Percentiles rank a stretch among this genome's conserved stretches.
Conservation (phyloP, 2,329 filamentous ascomycete species). For the Blastomyces silverae region DNA sequence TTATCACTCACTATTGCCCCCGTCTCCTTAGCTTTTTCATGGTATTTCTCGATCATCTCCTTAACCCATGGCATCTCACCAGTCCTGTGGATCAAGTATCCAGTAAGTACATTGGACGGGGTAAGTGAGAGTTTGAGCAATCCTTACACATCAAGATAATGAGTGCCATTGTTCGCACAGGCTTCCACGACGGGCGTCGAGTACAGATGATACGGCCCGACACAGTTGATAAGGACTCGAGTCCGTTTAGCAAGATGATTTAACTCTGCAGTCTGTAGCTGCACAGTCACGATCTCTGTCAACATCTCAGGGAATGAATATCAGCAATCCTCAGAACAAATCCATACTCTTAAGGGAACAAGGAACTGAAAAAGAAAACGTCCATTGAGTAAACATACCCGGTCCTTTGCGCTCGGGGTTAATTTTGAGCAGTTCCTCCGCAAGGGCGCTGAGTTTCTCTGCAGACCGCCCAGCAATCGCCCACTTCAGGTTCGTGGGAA, state of each 20-base stretch:
- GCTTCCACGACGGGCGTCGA: conserved; percentile 59
- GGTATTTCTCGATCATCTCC: conserved; percentile 56
- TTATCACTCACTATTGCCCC: conserved; percentile 50
- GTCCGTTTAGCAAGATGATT: conserved; percentile 49
- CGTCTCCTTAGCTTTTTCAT: conserved; percentile 53
- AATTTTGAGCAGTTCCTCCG: conserved; percentile 57
- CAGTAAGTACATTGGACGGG: neutral
- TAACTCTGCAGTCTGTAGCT: conserved; percentile 48
- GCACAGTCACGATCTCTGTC: conserved; percentile 41
- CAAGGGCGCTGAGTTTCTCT: conserved; percentile 63
- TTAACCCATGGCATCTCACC: conserved; percentile 60
- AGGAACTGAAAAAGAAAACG: neutral
- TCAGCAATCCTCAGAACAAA: neutral
- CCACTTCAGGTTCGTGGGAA: conserved; percentile 77
- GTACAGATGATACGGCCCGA: conserved; percentile 59
- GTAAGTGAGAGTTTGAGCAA: neutral
- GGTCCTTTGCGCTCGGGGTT: conserved; percentile 65
- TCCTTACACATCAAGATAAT: conserved; percentile 56
- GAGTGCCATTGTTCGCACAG: conserved; percentile 58
- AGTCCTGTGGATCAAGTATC: conserved; percentile 37
- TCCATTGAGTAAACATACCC: conserved; percentile 45
- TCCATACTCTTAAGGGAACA: neutral
- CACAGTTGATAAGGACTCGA: conserved; percentile 53
- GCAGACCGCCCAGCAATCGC: conserved; percentile 77
- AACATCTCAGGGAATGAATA: neutral